These are phyloP conservation scores for Capronia americana DNA, from an alignment of 2,329 filamentous ascomycete genomes.

Conservation along the genomic window DNA sequence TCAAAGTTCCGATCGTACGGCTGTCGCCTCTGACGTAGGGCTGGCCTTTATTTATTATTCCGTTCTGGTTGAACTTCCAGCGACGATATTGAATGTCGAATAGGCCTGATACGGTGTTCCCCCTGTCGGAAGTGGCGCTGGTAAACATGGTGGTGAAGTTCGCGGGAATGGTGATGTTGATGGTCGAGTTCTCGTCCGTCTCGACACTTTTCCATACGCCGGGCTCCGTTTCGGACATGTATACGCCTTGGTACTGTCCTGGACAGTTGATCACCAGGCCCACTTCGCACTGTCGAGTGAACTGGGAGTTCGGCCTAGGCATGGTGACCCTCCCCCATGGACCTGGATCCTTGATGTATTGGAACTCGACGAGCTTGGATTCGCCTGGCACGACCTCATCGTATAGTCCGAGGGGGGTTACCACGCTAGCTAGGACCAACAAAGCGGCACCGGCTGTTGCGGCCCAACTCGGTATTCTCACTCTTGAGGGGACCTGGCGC, in stretches of 20 bases:
- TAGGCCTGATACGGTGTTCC: slow-evolving; percentile 48
- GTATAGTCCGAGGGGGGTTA: slow-evolving; percentile 22
- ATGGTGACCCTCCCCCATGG: slow-evolving; percentile 23
- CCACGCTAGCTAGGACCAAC: slow-evolving; percentile 20
- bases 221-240: slow-evolving; percentile 25
- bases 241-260: slow-evolving; percentile 29
- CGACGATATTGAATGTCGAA: slow-evolving; percentile 52
- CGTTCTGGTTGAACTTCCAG: slow-evolving; percentile 38
- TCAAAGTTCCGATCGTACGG: slow-evolving; percentile 42
- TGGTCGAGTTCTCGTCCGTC: slow-evolving; percentile 23
- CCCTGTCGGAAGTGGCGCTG: slow-evolving; percentile 27
- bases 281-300: slow-evolving; percentile 22
- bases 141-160: slow-evolving; percentile 26
- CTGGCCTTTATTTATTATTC: slow-evolving; percentile 44
- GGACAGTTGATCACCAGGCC: slow-evolving; percentile 24
- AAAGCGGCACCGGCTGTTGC: slow-evolving; percentile 17
- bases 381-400: slow-evolving; percentile 19
- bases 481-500: slow-evolving; percentile 5
- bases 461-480: slow-evolving; percentile 16
- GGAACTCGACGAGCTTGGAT: slow-evolving; percentile 17
- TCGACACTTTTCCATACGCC: slow-evolving; percentile 13
- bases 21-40: slow-evolving; percentile 43
- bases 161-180: slow-evolving; percentile 21
- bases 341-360: slow-evolving; percentile 23
- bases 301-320: slow-evolving; percentile 19